Percentiles rank a stretch among this genome's conserved stretches.
phyloP scores from a whole-genome alignment of 2,329 filamentous ascomycete species.

The Monilinia fructigena region DNA sequence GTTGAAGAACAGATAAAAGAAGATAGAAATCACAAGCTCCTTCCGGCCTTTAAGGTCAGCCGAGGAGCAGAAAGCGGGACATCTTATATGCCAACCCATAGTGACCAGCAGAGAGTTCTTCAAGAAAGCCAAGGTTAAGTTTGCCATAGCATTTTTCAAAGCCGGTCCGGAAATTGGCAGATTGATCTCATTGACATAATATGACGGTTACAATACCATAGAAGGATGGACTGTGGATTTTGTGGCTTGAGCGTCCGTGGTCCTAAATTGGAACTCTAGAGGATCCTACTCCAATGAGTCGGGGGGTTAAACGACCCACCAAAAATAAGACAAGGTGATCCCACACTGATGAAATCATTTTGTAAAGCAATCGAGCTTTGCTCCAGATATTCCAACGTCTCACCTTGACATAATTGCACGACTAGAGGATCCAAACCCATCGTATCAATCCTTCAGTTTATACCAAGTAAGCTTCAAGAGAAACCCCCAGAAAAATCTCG shows the following conservation, averaged over 20 bases:
- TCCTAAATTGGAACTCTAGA: constrained; percentile 16
- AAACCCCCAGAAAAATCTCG: background rate
- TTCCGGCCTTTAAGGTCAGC: background rate
- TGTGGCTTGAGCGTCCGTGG: constrained; percentile 14
- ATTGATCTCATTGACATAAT: background rate
- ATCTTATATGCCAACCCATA: constrained; percentile 10
- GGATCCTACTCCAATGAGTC: constrained; percentile 10
- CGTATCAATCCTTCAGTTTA: background rate
- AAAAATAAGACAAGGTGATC: constrained; percentile 8
- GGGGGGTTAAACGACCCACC: constrained; percentile 3
- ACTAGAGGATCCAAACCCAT: background rate
- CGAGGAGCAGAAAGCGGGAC: constrained; percentile 3
- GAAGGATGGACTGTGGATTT: background rate
- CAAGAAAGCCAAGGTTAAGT: background rate
- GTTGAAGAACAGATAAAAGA: background rate
- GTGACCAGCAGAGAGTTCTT: background rate
- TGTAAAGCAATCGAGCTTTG: constrained; percentile 11
- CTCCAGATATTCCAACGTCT: background rate
- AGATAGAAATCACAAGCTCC: background rate
- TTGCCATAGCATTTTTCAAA: constrained; percentile 7
- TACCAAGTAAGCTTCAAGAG: background rate
- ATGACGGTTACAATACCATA: background rate
- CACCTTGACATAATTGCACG: background rate
- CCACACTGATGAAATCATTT: constrained; percentile 1
- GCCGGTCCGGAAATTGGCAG: constrained; percentile 16